Percentiles rank a stretch among this genome's conserved stretches.
Evolutionary conservation across 441 rosid genomes (phyloP).

Genomic region (Isatis lusitanica): DNA sequence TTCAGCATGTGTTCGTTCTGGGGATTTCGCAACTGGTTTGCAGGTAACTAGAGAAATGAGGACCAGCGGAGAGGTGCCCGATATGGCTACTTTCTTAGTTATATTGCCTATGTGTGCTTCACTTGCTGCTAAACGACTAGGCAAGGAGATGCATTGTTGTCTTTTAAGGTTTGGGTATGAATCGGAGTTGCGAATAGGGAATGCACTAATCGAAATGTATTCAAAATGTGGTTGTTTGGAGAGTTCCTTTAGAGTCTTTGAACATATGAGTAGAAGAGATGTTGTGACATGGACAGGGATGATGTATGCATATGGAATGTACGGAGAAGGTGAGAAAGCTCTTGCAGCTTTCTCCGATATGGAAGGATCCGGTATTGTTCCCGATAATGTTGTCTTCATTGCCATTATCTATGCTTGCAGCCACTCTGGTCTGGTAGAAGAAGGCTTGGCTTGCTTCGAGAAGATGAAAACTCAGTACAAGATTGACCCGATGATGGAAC

Average conservation of each 20-base stretch:
- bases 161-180: constrained; percentile 56
- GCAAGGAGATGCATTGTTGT: constrained; percentile 64
- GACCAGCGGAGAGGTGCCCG: constrained; percentile 37
- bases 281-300: constrained; percentile 72
- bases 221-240: constrained; percentile 63
- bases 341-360: constrained; percentile 44
- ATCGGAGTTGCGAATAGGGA: constrained; percentile 48
- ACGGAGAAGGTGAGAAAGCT: constrained; percentile 63
- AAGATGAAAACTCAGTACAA: constrained; percentile 46
- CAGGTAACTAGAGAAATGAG: constrained; percentile 48
- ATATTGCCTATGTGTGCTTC: constrained; percentile 51
- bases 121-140: constrained; percentile 58
- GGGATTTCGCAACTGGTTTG: constrained; percentile 52
- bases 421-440: constrained; percentile 58
- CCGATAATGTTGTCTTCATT: constrained; percentile 49
- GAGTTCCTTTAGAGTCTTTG: constrained; percentile 46
- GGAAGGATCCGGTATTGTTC: constrained; percentile 46
- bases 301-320: constrained; percentile 66
- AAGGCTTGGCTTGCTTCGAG: constrained; percentile 46
- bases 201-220: constrained; percentile 71
- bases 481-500: constrained; percentile 46
- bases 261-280: constrained; percentile 55
- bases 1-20: constrained; percentile 49
- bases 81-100: constrained; percentile 44
- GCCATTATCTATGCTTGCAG: constrained; percentile 57